Conservation (phyloP, 768 basidiomycete species). For the Mycena galopus region DNA sequence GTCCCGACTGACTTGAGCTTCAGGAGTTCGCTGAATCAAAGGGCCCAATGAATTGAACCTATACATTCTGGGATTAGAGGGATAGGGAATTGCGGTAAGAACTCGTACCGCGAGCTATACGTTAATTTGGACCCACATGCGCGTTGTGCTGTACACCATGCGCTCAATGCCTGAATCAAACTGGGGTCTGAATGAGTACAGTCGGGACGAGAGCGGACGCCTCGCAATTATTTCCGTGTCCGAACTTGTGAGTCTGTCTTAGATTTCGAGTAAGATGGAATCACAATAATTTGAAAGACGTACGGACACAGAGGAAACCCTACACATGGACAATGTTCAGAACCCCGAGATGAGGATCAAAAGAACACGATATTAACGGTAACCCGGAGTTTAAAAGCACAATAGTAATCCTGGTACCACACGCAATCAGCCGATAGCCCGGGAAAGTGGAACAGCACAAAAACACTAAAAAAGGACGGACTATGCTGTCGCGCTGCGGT, state of each 20-base stretch:
- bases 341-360: background rate
- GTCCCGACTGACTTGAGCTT: too few species aligned
- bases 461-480: background rate
- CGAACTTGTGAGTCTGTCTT: background rate
- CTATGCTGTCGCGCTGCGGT: background rate
- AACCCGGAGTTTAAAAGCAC: background rate
- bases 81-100: too few species aligned
- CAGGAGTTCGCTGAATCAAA: too few species aligned
- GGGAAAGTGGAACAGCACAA: background rate
- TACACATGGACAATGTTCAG: constrained; percentile 4
- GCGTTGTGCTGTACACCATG: constrained; percentile 4
- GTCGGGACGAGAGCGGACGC: background rate
- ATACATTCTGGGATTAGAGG: too few species aligned
- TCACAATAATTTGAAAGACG: background rate
- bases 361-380: background rate
- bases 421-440: background rate
- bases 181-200: background rate
- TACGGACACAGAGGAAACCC: constrained; percentile 1
- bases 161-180: constrained; percentile 5
- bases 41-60: too few species aligned
- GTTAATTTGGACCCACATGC: constrained; percentile 1
- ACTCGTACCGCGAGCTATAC: background rate
- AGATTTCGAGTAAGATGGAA: constrained; percentile 8
- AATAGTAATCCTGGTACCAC: background rate
- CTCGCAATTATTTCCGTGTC: background rate